Conservation (phyloP, 352 stramenopile species). For the Globisporangium megalacanthum region DNA sequence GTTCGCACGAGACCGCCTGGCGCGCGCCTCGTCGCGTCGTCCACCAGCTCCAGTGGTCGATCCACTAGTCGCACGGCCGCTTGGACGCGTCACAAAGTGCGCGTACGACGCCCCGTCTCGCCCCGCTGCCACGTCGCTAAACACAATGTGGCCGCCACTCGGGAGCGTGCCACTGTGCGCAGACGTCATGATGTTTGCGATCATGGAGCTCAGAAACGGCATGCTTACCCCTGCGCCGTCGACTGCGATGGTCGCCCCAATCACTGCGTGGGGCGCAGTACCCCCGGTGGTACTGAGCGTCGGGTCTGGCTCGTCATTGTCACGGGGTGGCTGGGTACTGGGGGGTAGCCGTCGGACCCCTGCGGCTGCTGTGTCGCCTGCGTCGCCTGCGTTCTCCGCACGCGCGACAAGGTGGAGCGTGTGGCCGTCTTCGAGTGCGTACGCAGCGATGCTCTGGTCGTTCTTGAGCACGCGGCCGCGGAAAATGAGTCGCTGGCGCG, state of each 20-base stretch:
- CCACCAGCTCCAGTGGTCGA: not conserved
- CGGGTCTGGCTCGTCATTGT: slow-evolving; percentile 77
- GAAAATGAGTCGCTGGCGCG: slow-evolving; percentile 82
- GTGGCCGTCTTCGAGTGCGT: slow-evolving; percentile 78
- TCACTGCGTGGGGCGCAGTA: slow-evolving; percentile 42
- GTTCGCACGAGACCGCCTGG: slow-evolving; percentile 3
- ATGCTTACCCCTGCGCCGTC: slow-evolving; percentile 63
- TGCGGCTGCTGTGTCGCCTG: not conserved
- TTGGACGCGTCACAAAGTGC: slow-evolving; percentile 8
- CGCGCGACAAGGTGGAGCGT: slow-evolving; percentile 76
- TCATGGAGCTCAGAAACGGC: slow-evolving; percentile 81
- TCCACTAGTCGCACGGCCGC: not conserved
- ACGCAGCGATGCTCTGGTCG: slow-evolving; percentile 63
- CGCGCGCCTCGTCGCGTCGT: not conserved
- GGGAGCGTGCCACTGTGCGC: slow-evolving; percentile 19
- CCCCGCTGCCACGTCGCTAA: slow-evolving; percentile 9
- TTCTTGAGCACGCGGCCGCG: slow-evolving; percentile 86
- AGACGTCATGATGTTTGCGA: slow-evolving; percentile 67
- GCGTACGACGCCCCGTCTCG: slow-evolving; percentile 7
- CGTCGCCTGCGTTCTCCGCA: slow-evolving; percentile 18
- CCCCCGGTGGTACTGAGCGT: slow-evolving; percentile 11
- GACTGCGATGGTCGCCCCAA: slow-evolving; percentile 73
- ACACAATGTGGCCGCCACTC: slow-evolving; percentile 8
- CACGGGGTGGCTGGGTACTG: slow-evolving; percentile 2
- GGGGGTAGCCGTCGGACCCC: not conserved